Conservation (phyloP, 1,139 yeast genomes). For the Trichomonascaceae sp. region DNA sequence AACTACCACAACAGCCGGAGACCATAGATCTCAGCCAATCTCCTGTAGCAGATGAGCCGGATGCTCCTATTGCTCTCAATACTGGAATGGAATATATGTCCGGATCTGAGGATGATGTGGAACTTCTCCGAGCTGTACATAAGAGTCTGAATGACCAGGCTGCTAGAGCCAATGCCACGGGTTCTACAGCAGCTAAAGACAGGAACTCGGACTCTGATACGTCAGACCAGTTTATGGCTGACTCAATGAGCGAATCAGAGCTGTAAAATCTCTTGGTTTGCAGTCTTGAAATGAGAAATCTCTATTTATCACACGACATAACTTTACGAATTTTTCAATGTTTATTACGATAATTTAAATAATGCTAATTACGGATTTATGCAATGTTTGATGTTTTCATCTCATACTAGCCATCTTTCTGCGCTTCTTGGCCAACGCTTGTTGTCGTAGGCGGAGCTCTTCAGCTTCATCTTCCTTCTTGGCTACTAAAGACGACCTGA, state of each 20-base stretch:
- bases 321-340: neutral
- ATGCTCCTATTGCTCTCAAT: constrained; percentile 4
- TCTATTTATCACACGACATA: neutral
- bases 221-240: constrained; percentile 23
- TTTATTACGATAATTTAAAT: neutral
- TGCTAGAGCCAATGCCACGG: neutral
- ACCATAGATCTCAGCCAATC: neutral
- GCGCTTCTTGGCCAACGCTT: constrained; percentile 38
- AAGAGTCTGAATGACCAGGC: neutral
- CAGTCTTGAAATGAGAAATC: neutral
- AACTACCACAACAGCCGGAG: neutral
- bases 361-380: neutral
- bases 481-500: constrained; percentile 54
- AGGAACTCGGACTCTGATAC: constrained; percentile 4
- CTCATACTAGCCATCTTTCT: constrained; percentile 13
- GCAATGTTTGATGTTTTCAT: neutral
- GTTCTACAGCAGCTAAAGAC: constrained; percentile 7
- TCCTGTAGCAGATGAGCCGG: constrained; percentile 6
- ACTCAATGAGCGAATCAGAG: constrained; percentile 28
- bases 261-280: constrained; percentile 10
- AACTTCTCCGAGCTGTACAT: constrained; percentile 2
- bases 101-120: neutral
- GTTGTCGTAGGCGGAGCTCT: constrained; percentile 49
- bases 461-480: constrained; percentile 62
- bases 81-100: neutral